Conservation (phyloP, 179 eudicot genomes). For the Corrigiola litoralis region DNA sequence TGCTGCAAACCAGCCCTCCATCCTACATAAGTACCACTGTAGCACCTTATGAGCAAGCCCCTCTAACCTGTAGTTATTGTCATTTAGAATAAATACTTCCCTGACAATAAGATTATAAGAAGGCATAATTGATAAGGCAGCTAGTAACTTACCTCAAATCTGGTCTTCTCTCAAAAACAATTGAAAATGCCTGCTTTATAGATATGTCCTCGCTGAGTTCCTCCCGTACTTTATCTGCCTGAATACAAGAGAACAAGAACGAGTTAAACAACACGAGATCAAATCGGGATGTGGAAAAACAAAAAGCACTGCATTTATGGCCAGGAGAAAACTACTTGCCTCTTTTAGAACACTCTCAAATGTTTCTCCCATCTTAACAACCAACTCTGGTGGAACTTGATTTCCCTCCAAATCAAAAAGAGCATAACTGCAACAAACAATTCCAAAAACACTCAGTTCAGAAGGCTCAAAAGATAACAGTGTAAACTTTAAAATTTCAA, state of each 20-base stretch:
- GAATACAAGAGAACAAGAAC: conserved; percentile 12
- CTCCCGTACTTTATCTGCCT: conserved; percentile 73
- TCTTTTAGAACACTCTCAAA: conserved; percentile 80
- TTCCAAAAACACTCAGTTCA: conserved; percentile 1
- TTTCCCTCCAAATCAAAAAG: conserved; percentile 93
- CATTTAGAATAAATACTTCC: conserved; percentile 1
- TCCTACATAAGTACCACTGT: conserved; percentile 99
- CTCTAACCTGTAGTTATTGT: conserved; percentile 58
- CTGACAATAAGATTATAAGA: background rate
- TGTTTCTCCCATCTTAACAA: conserved; percentile 76
- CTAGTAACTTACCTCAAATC: conserved; percentile 60
- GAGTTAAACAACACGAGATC: background rate
- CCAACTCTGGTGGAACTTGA: conserved; percentile 84
- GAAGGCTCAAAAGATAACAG: background rate
- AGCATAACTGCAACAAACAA: conserved; percentile 51
- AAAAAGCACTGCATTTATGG: background rate
- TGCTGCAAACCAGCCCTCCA: conserved; percentile 99
- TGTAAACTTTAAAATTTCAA: background rate
- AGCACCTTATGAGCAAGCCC: conserved; percentile 92
- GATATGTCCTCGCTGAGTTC: conserved; percentile 78
- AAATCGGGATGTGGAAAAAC: background rate
- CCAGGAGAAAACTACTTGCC: conserved; percentile 36
- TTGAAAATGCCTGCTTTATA: conserved; percentile 61
- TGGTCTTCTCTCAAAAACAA: conserved; percentile 88
- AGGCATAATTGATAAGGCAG: background rate